Evolutionary conservation across 371 early-diverging fungal genomes (phyloP).

Genomic region (Mortierella polycephala): DNA sequence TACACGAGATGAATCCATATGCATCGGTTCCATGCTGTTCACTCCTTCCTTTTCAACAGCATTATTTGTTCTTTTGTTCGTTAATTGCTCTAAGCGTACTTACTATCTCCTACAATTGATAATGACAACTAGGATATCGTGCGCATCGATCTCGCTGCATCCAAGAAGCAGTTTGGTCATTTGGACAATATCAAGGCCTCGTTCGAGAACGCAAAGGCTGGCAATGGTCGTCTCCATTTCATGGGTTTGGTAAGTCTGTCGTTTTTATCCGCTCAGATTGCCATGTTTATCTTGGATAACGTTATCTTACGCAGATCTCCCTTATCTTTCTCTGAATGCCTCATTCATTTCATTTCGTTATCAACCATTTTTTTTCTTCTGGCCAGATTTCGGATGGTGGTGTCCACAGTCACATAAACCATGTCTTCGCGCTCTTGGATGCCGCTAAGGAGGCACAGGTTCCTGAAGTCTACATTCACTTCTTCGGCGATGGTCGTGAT

Average conservation of each 20-base stretch:
- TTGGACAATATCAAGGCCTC: slow-evolving; percentile 82
- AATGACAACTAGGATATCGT: slow-evolving; percentile 87
- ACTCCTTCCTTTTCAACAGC: neutral
- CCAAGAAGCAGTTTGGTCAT: slow-evolving; percentile 81
- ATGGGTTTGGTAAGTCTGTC: slow-evolving; percentile 85
- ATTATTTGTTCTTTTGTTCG: neutral
- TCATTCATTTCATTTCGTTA: neutral
- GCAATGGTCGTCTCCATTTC: slow-evolving; percentile 93
- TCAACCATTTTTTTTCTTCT: neutral
- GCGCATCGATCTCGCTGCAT: slow-evolving; percentile 92
- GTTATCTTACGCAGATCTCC: neutral
- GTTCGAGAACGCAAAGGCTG: slow-evolving; percentile 86
- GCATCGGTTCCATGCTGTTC: neutral
- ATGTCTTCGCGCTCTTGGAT: slow-evolving; percentile 86
- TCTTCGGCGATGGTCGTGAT: slow-evolving; percentile 99
- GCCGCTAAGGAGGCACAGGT: slow-evolving; percentile 88
- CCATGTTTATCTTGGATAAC: neutral
- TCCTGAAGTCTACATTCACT: slow-evolving; percentile 95
- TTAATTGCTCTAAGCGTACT: neutral
- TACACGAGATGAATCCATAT: slow-evolving; percentile 44
- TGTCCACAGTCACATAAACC: slow-evolving; percentile 98
- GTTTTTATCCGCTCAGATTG: neutral
- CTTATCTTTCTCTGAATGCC: neutral
- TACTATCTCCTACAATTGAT: neutral
- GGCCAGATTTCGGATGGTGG: slow-evolving; percentile 96